phyloP scores from a whole-genome alignment of 768 basidiomycete species.

The Symmetrospora coprosmae region DNA sequence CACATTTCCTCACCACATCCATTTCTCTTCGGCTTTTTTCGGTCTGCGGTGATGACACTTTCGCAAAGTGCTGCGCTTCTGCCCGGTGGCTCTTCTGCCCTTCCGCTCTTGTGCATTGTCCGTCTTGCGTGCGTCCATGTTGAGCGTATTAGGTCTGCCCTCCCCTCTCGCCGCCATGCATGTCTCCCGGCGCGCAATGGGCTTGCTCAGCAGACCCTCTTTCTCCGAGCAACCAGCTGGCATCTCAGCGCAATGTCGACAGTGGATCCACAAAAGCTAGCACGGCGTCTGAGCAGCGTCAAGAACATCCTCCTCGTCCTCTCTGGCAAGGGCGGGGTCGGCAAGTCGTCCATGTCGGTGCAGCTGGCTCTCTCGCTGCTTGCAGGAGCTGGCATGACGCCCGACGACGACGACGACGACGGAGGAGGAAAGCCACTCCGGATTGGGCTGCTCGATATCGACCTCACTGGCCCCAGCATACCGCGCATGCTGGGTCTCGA shows the following conservation, averaged over 20 bases:
- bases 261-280: conserved; percentile 15
- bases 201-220: too few relatives aligned
- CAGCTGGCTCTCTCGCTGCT: conserved; percentile 79
- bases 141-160: too few relatives aligned
- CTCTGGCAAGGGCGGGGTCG: conserved; percentile 91
- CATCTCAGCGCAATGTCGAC: conserved; percentile 10
- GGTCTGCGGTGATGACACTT: too few relatives aligned
- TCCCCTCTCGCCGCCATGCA: too few relatives aligned
- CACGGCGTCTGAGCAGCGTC: conserved; percentile 39
- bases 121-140: too few relatives aligned
- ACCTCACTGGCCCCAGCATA: conserved; percentile 96
- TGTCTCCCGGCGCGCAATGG: too few relatives aligned
- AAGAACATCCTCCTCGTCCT: conserved; percentile 81
- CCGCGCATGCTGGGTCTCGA: conserved; percentile 90
- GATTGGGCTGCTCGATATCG: conserved; percentile 98
- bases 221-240: too few relatives aligned
- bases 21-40: too few relatives aligned
- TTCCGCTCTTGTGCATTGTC: too few relatives aligned
- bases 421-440: conserved; percentile 41
- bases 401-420: neutral
- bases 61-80: too few relatives aligned
- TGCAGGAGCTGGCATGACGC: conserved; percentile 40
- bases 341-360: conserved; percentile 88
- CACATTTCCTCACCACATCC: too few relatives aligned
- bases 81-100: too few relatives aligned